Base-by-base conservation (phyloP, 805 yeast genomes). In the Kockiozyma suomiensis region DNA sequence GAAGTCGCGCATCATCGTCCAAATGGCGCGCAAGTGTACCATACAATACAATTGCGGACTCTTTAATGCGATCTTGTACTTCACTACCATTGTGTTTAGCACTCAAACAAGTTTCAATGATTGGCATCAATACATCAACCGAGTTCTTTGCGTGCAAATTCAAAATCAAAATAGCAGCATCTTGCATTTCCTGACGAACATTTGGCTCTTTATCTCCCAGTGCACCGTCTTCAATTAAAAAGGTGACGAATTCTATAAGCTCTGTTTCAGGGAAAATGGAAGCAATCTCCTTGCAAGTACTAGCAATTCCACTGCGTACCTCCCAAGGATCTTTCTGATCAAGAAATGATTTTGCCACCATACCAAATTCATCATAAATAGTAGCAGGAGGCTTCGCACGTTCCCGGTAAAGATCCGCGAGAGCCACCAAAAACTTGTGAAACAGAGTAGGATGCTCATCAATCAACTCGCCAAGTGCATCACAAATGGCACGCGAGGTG, bases 11-110 rank as follows among this genome's bases (percentile, higher is more conserved):
- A 70, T 94, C 99, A 23, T 80, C 74, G 0, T 82, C 68, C 73
- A 94, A 80, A 76, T 94, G 97, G 61, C 88, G 87, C 0, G 97
- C 98, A 64, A 92, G 81, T 3, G 94, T 84, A 68, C 99, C 99
- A 70, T 93, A 94, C 47, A 93, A 77, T 58, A 94, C 87, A 67
- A 94, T 88, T 19, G 87, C 87, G 68, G 88, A 83, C 72, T 91
- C 96, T 68, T 85, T 85, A 63, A 90, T 81, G 35, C 77, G 76
- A 71, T 86, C 90, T 66, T 83, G 85, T 5, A 74, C 70, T 57
- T 77, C 78, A 8, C 60, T 51, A 4, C 67, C 69, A 21, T 8
- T 69, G 46, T 65, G 65, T 25, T 61, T 54, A 7, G 59, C 56
- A 15, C 53, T 61, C 49, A 90, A 78, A 37, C 87, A 82, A 5